Percentiles rank a stretch among this genome's conserved stretches.
Conservation (phyloP, 805 yeast genomes). For the Yarrowia divulgata region DNA sequence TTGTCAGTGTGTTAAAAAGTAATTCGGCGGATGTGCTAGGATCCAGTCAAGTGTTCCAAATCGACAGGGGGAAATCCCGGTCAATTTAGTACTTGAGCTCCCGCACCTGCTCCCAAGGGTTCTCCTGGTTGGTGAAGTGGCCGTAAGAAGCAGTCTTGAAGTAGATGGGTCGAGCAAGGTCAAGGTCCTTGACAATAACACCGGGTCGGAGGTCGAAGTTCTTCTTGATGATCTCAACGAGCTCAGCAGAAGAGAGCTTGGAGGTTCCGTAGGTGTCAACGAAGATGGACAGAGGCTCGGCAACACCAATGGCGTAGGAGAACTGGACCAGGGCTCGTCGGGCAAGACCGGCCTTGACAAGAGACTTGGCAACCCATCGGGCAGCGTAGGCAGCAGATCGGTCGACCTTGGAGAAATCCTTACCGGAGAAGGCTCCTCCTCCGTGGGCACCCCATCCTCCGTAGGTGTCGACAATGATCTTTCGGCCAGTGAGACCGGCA, state of each 20-base stretch:
- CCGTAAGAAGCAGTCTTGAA: slow-evolving; percentile 99
- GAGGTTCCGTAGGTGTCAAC: slow-evolving; percentile 99
- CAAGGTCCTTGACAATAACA: slow-evolving; percentile 94
- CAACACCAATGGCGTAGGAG: slow-evolving; percentile 99
- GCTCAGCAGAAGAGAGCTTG: slow-evolving; percentile 83
- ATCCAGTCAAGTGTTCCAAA: slow-evolving; percentile 37
- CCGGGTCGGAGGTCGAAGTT: slow-evolving; percentile 99
- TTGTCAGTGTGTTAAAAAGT: slow-evolving; percentile 40
- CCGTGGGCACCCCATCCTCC: slow-evolving; percentile 99
- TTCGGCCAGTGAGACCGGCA: slow-evolving; percentile 99
- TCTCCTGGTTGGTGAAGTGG: slow-evolving; percentile 98
- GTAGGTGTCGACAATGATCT: slow-evolving; percentile 98
- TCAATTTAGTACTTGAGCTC: slow-evolving; percentile 51
- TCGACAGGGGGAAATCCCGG: slow-evolving; percentile 30
- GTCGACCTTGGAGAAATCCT: slow-evolving; percentile 99
- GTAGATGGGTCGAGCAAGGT: slow-evolving; percentile 98
- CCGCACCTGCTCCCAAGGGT: slow-evolving; percentile 98
- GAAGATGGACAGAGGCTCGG: slow-evolving; percentile 97
- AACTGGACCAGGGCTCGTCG: slow-evolving; percentile 98
- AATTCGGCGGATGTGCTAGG: slow-evolving; percentile 40
- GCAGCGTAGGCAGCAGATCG: slow-evolving; percentile 99
- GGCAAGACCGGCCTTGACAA: slow-evolving; percentile 92
- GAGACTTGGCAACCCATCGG: slow-evolving; percentile 99
- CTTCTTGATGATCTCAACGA: slow-evolving; percentile 87
- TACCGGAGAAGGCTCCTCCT: slow-evolving; percentile 99